Evolutionary conservation across 768 basidiomycete genomes (phyloP).

Genomic region (Trametes cinnabarina): DNA sequence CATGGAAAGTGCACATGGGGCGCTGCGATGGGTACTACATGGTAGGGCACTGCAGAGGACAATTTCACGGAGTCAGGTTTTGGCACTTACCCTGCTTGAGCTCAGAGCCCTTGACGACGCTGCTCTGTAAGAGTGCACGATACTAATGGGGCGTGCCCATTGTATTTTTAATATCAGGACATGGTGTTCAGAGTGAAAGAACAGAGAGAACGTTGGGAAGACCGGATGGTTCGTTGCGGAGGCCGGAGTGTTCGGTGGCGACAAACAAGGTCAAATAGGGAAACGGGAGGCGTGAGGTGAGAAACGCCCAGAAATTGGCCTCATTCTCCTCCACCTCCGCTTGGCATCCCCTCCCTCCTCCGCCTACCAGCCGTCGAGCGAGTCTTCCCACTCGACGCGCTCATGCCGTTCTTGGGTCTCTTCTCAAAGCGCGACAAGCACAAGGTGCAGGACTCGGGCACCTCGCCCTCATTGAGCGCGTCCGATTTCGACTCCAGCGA

Average conservation of each 20-base stretch:
- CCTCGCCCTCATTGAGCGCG: conserved; percentile 12
- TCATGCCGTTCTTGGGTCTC: conserved; percentile 30
- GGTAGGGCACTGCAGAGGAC: no score
- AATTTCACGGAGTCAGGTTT: no score
- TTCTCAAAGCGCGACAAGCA: conserved; percentile 32
- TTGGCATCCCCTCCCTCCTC: conserved; percentile 1
- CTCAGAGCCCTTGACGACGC: no score
- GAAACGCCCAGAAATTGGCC: conserved; percentile 13
- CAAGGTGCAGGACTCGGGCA: conserved; percentile 16
- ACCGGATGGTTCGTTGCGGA: not conserved
- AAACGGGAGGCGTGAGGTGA: conserved; percentile 1
- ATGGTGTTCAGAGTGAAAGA: not conserved
- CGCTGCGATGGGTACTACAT: not conserved
- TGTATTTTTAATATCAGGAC: no score
- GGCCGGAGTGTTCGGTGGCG: conserved; percentile 6
- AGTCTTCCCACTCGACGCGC: conserved; percentile 8
- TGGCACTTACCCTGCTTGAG: no score
- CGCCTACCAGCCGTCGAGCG: conserved; percentile 7
- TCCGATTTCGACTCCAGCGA: conserved; percentile 21
- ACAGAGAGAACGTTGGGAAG: not conserved
- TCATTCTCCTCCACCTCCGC: conserved; percentile 15
- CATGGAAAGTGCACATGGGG: not conserved
- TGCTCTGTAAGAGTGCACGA: no score
- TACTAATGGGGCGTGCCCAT: no score
- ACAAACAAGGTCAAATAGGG: conserved; percentile 20